Evolutionary conservation across 2,329 filamentous ascomycete species (phyloP).

Genomic region (Arachnomyces sp.): DNA sequence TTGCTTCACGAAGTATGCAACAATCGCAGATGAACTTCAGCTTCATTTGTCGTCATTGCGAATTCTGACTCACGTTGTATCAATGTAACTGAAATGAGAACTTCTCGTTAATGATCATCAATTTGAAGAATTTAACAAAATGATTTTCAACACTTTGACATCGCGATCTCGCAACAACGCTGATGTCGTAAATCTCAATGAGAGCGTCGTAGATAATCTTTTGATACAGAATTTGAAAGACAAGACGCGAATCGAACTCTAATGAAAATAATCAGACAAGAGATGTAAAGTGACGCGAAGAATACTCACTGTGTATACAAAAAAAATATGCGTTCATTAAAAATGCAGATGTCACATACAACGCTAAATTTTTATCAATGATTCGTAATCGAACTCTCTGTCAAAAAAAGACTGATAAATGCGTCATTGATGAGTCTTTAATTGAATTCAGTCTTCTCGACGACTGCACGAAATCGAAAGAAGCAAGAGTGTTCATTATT

Average conservation of each 20-base stretch:
- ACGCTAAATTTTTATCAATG: conserved; percentile 3
- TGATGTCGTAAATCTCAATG: not conserved
- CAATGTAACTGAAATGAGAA: conserved; percentile 2
- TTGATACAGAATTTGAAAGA: conserved; percentile 12
- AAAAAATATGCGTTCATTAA: conserved; percentile 18
- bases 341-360: conserved; percentile 4
- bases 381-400: not conserved
- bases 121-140: not conserved
- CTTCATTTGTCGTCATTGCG: conserved; percentile 10
- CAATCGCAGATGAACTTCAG: conserved; percentile 16
- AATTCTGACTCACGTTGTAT: conserved; percentile 7
- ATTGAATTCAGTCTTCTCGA: conserved; percentile 1
- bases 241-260: conserved; percentile 10
- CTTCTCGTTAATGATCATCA: not conserved
- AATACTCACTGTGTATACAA: conserved; percentile 6
- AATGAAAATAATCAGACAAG: not conserved
- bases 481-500: not conserved
- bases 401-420: not conserved
- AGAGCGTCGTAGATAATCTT: conserved; percentile 2
- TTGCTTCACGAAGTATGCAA: conserved; percentile 11
- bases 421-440: not conserved
- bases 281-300: not conserved
- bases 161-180: not conserved
- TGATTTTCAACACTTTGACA: conserved; percentile 3
- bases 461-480: conserved; percentile 3